Conservation (phyloP, 2,329 filamentous ascomycete genomes). For the Berkeleyomyces rouxiae region DNA sequence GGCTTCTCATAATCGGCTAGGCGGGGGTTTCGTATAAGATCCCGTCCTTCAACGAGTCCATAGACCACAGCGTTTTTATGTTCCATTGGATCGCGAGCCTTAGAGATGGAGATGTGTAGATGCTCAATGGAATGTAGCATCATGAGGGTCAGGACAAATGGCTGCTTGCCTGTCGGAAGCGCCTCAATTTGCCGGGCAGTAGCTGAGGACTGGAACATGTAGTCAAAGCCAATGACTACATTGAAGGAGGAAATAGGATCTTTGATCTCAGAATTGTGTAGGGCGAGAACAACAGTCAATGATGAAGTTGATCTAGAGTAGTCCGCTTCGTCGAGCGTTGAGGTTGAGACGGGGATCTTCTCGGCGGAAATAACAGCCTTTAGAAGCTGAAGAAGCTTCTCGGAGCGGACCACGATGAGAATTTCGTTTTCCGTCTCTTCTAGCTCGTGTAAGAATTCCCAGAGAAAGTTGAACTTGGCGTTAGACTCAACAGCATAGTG, state of each 20-base stretch:
- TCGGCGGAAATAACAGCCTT: conserved; percentile 30
- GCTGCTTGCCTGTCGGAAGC: conserved; percentile 19
- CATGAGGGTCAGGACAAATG: conserved; percentile 32
- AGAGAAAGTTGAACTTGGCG: conserved; percentile 43
- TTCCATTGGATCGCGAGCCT: conserved; percentile 24
- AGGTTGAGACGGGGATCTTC: conserved; percentile 22
- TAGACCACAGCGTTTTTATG: conserved; percentile 30
- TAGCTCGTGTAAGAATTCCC: conserved; percentile 34
- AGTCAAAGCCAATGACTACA: conserved; percentile 37
- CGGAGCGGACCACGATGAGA: conserved; percentile 35
- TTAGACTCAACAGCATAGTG: conserved; percentile 40
- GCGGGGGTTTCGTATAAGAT: conserved; percentile 27
- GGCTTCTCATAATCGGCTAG: conserved; percentile 24
- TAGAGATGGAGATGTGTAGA: conserved; percentile 30
- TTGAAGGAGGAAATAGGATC: conserved; percentile 28
- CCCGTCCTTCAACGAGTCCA: conserved; percentile 22
- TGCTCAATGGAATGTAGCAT: conserved; percentile 39
- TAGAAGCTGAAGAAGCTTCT: conserved; percentile 34
- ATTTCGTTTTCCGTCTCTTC: conserved; percentile 29
- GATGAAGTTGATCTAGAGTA: conserved; percentile 20
- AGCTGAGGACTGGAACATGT: conserved; percentile 28
- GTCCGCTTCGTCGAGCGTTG: conserved; percentile 19
- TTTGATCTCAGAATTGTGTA: conserved; percentile 24
- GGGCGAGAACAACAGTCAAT: conserved; percentile 27
- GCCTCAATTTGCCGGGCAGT: conserved; percentile 16